Evolutionary conservation across 805 yeast genomes (phyloP), one percentile per base, ranked within the genome.

Genomic region (Tetrapisispora namnaoensis): DNA sequence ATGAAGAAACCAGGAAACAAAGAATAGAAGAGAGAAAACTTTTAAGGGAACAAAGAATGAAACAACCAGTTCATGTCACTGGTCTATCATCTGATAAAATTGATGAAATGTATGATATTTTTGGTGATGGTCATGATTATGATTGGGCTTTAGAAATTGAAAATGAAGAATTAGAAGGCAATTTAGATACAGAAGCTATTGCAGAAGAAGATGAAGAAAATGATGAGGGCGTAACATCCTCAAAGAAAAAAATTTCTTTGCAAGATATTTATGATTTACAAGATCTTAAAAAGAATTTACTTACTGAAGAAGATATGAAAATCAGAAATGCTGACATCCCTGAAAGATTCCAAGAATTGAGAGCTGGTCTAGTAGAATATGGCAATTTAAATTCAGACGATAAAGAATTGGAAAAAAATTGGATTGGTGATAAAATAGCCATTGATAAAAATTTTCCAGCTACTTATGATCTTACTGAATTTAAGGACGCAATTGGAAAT

Each of bases 81-180:
- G 78, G 75, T 40, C 70, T 85, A 40, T 96, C 93, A 58, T 83
- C 93, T 48, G 98, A 93, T 59, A 86, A 87, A 63, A 78, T 91
- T 54, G 93, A 88, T 60, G 97, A 91, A 66, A 78, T 93, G 62
- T 89, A 82, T 60, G 99, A 93, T 64, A 87, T 93, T 14, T 93
- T 93, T 63, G 99, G 99, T 55, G 95, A 89, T 65, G 99, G 99
- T 46, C 89, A 82, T 54, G 97, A 91, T 61, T 93, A 93, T 67
- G 96, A 87, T 49, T 93, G 99, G 98, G 99, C 99, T 13, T 72
- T 93, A 48, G 96, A 88, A 60, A 62, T 88, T 65, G 70, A 71
- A 45, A 77, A 74, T 57, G 82, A 78, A 47, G 72, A 67, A 36
- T 67, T 65, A 38, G 70, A 68, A 50, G 72, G 66, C 35, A 71